Evolutionary conservation across 208 protist genomes (phyloP), one percentile per base, ranked within the genome.

Genomic region (Crithidia sp.): DNA sequence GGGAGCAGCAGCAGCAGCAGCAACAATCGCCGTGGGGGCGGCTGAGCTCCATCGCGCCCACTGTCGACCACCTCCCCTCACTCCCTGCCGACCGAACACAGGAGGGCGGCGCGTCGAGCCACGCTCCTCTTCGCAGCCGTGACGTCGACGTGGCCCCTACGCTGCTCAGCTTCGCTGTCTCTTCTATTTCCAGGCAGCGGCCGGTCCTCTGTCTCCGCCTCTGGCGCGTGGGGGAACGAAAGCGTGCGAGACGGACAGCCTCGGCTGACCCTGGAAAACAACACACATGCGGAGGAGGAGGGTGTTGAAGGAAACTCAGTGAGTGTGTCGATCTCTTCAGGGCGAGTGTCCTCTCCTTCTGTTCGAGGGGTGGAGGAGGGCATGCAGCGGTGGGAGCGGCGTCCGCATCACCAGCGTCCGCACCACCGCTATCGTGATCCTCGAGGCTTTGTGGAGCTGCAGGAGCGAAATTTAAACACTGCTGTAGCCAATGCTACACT

Each of bases 141-240:
- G 6, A n/a, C 4, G 40, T 14, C 37, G 50, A 45, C 37, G 7
- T 43, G 7, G 37, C 16, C 5, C 16, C 53, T 0, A 59, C 64
- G 16, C 36, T 69, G 5, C 64, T 59, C 49, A 40, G 53, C 40
- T n/a, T 58, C n/a, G 40, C 52, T 40, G 64, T 69, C 0, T 58
- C 72, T n/a, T 77, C 72, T 40, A 58, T 77, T 77, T 9, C 19
- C 64, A 45, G 64, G 45, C 47, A 78, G 67, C 39, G 59, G 39
- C 19, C 47, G 39, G 43, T 68, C 67, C 19, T 72, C 74, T 5
- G 66, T 63, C 7, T 64, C 65, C 10, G 60, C 36, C 4, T 54
- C 57, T 28, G 59, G 50, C 7, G 43, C 8, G 49, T 56, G 63
- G 63, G 36, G 65, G 14, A 8, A 17, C 64, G 40, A 39, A n/a